Conservation (phyloP, 2,329 filamentous ascomycete species). For the Ambrosiella beaveri region DNA sequence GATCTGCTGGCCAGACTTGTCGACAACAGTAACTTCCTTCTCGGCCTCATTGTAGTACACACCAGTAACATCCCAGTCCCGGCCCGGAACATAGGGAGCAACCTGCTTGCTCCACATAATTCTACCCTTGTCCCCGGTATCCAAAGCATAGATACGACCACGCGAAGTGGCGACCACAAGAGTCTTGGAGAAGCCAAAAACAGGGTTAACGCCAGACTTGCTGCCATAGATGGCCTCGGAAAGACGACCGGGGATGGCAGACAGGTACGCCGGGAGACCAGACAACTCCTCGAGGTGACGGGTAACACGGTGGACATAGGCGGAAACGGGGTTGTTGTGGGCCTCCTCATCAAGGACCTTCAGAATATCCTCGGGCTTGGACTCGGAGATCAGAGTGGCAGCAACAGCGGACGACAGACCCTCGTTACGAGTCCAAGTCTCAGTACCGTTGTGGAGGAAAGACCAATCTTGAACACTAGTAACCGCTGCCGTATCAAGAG, state of each 20-base stretch:
- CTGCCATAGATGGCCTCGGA: conserved; percentile 46
- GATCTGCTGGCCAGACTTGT: conserved; percentile 43
- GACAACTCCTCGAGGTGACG: conserved; percentile 67
- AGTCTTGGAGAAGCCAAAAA: conserved; percentile 78
- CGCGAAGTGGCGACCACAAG: conserved; percentile 63
- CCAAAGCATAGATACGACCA: conserved; percentile 64
- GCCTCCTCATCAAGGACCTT: conserved; percentile 74
- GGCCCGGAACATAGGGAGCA: conserved; percentile 34
- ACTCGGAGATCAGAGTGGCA: conserved; percentile 64
- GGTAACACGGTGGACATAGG: conserved; percentile 75
- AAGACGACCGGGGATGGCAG: conserved; percentile 50
- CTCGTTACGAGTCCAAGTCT: conserved; percentile 68
- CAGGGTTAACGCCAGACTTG: conserved; percentile 20
- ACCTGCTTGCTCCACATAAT: conserved; percentile 60
- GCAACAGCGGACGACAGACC: conserved; percentile 64
- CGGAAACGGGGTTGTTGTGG: conserved; percentile 58
- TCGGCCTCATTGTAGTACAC: conserved; percentile 43
- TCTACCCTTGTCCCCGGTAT: conserved; percentile 55
- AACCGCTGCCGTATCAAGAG: conserved; percentile 53
- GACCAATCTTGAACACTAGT: conserved; percentile 51
- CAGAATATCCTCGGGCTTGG: conserved; percentile 54
- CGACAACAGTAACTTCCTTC: conserved; percentile 39
- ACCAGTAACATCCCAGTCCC: conserved; percentile 49
- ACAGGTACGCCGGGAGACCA: conserved; percentile 56
- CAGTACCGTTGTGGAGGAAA: conserved; percentile 64